Evolutionary conservation across 768 basidiomycete genomes (phyloP).

Genomic region (Russula olivacea): DNA sequence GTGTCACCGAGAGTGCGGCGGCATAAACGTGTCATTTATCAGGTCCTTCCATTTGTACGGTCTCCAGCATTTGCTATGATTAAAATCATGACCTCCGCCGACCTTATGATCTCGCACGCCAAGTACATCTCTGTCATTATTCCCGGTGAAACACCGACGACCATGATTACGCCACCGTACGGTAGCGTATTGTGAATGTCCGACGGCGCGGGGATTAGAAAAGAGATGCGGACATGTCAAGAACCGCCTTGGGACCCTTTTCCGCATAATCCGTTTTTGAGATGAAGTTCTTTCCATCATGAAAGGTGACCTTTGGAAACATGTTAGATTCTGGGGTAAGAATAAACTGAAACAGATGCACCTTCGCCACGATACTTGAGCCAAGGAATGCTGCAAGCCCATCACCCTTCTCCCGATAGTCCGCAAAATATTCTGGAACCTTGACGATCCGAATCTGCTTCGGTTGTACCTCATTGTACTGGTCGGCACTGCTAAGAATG

Average conservation of each 20-base stretch:
- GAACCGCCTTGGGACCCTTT: slow-evolving; percentile 66
- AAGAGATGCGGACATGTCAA: slow-evolving; percentile 72
- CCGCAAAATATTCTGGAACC: slow-evolving; percentile 87
- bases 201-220: slow-evolving; percentile 36
- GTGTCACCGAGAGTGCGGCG: slow-evolving; percentile 68
- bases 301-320: slow-evolving; percentile 59
- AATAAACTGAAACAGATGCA: slow-evolving; percentile 27
- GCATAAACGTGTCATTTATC: slow-evolving; percentile 39
- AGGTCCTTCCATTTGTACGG: slow-evolving; percentile 18
- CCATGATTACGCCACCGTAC: not conserved
- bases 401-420: slow-evolving; percentile 82
- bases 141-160: not conserved
- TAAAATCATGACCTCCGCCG: slow-evolving; percentile 21
- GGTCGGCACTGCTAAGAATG: slow-evolving; percentile 52
- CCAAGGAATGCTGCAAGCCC: slow-evolving; percentile 78
- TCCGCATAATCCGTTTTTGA: slow-evolving; percentile 72
- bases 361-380: slow-evolving; percentile 80
- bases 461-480: slow-evolving; percentile 69
- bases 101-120: not conserved
- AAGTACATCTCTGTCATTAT: not conserved
- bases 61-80: slow-evolving; percentile 21
- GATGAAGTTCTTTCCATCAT: slow-evolving; percentile 68
- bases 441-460: slow-evolving; percentile 53
- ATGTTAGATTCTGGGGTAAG: slow-evolving; percentile 6
- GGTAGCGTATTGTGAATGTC: not conserved